Percentiles rank a stretch among this genome's conserved stretches.
phyloP scores from a whole-genome alignment of 2,329 filamentous ascomycete genomes.

The Nothophaeocryptopus gaeumannii region DNA sequence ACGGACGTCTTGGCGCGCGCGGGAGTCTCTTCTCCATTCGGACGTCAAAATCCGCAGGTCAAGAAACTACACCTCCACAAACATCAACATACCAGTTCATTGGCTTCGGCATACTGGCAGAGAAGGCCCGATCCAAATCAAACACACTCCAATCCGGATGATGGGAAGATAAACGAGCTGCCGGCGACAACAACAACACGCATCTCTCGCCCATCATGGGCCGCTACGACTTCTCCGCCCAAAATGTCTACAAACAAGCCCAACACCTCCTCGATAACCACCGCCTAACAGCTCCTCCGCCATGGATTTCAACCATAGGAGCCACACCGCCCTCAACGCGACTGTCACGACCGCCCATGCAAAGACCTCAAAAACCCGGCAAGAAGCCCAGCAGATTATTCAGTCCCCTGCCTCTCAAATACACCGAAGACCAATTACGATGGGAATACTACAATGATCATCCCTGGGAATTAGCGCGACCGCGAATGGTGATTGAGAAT shows the following conservation, averaged over 20 bases:
- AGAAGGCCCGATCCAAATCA: no score
- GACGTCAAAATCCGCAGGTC: no score
- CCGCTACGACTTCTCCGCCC: conserved; percentile 51
- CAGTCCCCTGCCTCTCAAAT: conserved; percentile 72
- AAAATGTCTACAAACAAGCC: conserved; percentile 54
- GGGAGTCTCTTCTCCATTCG: no score
- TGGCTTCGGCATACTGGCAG: no score
- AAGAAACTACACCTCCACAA: no score
- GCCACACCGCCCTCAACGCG: conserved; percentile 60
- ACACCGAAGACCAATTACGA: conserved; percentile 80
- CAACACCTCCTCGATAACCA: conserved; percentile 49
- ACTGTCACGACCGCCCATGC: conserved; percentile 54
- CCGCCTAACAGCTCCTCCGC: conserved; percentile 42
- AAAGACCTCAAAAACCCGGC: conserved; percentile 49
- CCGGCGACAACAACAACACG: no score
- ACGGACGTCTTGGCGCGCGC: no score
- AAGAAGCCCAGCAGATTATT: conserved; percentile 73
- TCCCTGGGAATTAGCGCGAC: conserved; percentile 93
- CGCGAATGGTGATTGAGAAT: conserved; percentile 77
- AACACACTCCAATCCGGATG: not conserved
- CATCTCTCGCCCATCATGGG: conserved; percentile 42
- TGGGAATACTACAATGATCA: conserved; percentile 86
- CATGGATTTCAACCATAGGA: conserved; percentile 58
- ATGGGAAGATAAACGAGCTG: not conserved
- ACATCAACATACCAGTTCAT: no score